A percentile compares a stretch with the other conserved stretches of the same genome.
These are phyloP conservation scores for Phytophthora melonis DNA, from an alignment of 352 stramenopile genomes.

Conservation along the genomic window DNA sequence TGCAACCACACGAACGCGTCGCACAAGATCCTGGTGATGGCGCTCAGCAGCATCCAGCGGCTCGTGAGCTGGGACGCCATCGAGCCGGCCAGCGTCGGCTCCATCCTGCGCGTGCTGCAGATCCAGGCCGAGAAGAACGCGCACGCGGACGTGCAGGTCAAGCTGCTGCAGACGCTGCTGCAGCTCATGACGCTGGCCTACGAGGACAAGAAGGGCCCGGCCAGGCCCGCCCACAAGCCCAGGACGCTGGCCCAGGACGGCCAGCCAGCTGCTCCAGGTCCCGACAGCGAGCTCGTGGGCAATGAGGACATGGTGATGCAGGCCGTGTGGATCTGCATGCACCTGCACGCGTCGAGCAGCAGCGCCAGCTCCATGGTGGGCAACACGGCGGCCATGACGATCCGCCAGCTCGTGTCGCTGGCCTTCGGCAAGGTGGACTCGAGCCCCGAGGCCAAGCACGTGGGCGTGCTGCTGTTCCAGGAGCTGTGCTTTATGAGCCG, in stretches of 20 bases:
- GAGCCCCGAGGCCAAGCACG: slow-evolving; percentile 75
- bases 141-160: slow-evolving; percentile 87
- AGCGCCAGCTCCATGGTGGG: slow-evolving; percentile 81
- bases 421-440: slow-evolving; percentile 85
- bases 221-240: not conserved
- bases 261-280: slow-evolving; percentile 3
- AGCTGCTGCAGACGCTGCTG: slow-evolving; percentile 90
- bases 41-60: slow-evolving; percentile 95
- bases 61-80: slow-evolving; percentile 97
- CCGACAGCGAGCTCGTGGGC: slow-evolving; percentile 64
- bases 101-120: slow-evolving; percentile 95
- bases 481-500: slow-evolving; percentile 89
- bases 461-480: slow-evolving; percentile 88
- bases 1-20: slow-evolving; percentile 97
- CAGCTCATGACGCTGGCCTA: slow-evolving; percentile 88
- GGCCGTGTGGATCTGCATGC: slow-evolving; percentile 89
- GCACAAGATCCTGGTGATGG: slow-evolving; percentile 94
- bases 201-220: slow-evolving; percentile 55
- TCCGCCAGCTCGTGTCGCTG: slow-evolving; percentile 88
- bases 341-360: slow-evolving; percentile 79
- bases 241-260: not conserved
- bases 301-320: slow-evolving; percentile 91
- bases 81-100: slow-evolving; percentile 92
- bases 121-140: slow-evolving; percentile 95
- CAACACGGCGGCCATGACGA: slow-evolving; percentile 90